A percentile compares a stretch with the other conserved stretches of the same genome.
Evolutionary conservation across 2,329 filamentous ascomycete species (phyloP).

Genomic region (Venturia effusa): DNA sequence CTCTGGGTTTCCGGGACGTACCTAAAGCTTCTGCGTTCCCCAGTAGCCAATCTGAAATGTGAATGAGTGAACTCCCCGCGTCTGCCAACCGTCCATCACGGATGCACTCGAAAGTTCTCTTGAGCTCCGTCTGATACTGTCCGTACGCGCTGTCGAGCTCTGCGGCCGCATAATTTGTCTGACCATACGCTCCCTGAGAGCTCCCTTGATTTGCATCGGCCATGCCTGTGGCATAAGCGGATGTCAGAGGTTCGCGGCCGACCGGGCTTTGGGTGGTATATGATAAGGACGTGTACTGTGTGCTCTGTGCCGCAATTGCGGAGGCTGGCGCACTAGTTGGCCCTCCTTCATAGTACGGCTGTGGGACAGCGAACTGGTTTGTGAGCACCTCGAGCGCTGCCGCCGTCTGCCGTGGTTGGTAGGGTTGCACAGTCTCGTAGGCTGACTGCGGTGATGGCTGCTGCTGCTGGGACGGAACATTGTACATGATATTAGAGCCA

Average conservation of each 20-base stretch:
- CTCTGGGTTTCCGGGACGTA: slow-evolving; percentile 31
- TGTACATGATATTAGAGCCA: slow-evolving; percentile 66
- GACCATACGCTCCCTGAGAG: slow-evolving; percentile 28
- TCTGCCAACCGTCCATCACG: slow-evolving; percentile 49
- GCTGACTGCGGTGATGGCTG: slow-evolving; percentile 41
- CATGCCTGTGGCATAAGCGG: slow-evolving; percentile 43
- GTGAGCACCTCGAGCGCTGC: slow-evolving; percentile 68
- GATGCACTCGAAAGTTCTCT: slow-evolving; percentile 61
- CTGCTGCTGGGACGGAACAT: slow-evolving; percentile 50
- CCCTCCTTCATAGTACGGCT: slow-evolving; percentile 62
- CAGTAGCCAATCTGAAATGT: slow-evolving; percentile 56
- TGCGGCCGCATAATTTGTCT: slow-evolving; percentile 22
- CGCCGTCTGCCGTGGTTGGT: slow-evolving; percentile 58
- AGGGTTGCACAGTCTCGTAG: slow-evolving; percentile 68
- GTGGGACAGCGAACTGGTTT: slow-evolving; percentile 55
- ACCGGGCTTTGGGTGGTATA: slow-evolving; percentile 52
- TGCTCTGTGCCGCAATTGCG: slow-evolving; percentile 45
- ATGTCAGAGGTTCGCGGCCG: slow-evolving; percentile 37
- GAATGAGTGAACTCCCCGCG: slow-evolving; percentile 46
- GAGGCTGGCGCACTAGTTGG: slow-evolving; percentile 51
- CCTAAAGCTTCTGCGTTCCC: slow-evolving; percentile 55
- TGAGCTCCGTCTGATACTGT: slow-evolving; percentile 44
- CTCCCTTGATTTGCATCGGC: slow-evolving; percentile 36
- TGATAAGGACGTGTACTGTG: slow-evolving; percentile 46
- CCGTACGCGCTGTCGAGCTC: slow-evolving; percentile 58